A percentile compares a stretch with the other conserved stretches of the same genome.
phyloP scores from a whole-genome alignment of 208 protist genomes.

The Crithidia acanthocephali region DNA sequence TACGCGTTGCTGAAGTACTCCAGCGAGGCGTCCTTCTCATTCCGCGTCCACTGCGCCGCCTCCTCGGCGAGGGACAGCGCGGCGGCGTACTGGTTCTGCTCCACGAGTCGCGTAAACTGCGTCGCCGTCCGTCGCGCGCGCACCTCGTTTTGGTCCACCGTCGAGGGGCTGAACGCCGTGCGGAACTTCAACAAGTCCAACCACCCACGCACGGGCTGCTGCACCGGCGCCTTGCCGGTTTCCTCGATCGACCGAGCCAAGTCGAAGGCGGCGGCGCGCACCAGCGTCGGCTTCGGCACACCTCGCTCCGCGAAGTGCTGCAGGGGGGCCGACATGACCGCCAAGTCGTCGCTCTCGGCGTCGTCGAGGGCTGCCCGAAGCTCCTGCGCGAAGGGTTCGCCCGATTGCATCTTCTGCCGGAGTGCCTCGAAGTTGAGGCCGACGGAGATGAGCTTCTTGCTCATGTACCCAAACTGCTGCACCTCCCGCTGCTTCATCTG shows the following conservation, averaged over 20 bases:
- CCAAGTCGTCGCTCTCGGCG: slow-evolving; percentile 76
- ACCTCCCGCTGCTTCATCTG: slow-evolving; percentile 66
- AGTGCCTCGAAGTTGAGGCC: slow-evolving; percentile 81
- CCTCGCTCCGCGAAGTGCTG: slow-evolving; percentile 36
- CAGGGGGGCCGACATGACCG: slow-evolving; percentile 64
- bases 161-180: slow-evolving; percentile 73
- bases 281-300: slow-evolving; percentile 41
- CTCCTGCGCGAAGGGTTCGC: slow-evolving; percentile 64
- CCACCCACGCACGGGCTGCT: slow-evolving; percentile 71
- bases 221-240: slow-evolving; percentile 51
- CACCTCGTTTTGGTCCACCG: slow-evolving; percentile 53
- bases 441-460: slow-evolving; percentile 88
- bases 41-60: slow-evolving; percentile 41
- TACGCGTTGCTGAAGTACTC: slow-evolving; percentile 59
- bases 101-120: slow-evolving; percentile 62
- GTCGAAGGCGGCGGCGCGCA: slow-evolving; percentile 74
- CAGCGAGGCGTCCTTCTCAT: slow-evolving; percentile 40
- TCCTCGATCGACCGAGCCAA: slow-evolving; percentile 83
- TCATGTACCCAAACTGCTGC: slow-evolving; percentile 81
- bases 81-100: slow-evolving; percentile 60
- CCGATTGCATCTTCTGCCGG: slow-evolving; percentile 37
- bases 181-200: slow-evolving; percentile 88
- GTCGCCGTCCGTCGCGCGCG: slow-evolving; percentile 45
- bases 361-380: slow-evolving; percentile 68
- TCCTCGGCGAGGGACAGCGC: slow-evolving; percentile 75